Conservation (phyloP, 2,329 filamentous ascomycete genomes). For the Sporothrix curviconia region DNA sequence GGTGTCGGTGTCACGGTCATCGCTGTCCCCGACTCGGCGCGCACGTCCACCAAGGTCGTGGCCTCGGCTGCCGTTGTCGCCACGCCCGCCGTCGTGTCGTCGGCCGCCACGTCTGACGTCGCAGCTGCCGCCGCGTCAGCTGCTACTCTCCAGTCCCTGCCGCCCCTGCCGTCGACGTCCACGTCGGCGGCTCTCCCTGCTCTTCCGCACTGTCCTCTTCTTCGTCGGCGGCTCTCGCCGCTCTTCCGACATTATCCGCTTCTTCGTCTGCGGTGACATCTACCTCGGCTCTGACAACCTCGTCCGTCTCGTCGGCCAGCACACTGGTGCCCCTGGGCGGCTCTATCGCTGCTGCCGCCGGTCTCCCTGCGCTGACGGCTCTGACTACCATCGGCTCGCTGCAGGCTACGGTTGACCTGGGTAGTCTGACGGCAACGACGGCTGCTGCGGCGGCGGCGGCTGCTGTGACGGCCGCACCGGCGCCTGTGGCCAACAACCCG, state of each 20-base stretch:
- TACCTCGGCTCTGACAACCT: background rate
- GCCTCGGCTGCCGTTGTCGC: constrained; percentile 4
- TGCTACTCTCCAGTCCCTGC: too few relatives aligned
- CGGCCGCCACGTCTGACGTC: background rate
- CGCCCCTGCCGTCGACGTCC: background rate
- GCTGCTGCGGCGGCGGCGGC: constrained; percentile 21
- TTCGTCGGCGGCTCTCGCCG: background rate
- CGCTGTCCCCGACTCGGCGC: constrained; percentile 14
- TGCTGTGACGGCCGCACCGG: constrained; percentile 19
- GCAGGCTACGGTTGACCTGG: constrained; percentile 25
- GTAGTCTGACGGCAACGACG: constrained; percentile 21
- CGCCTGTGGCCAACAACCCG: constrained; percentile 24
- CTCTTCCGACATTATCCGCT: background rate
- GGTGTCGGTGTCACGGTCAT: constrained; percentile 20
- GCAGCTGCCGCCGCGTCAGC: constrained; percentile 13
- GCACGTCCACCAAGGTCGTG: constrained; percentile 15
- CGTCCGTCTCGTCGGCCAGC: background rate
- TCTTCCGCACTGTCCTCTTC: background rate
- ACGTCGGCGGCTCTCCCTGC: background rate
- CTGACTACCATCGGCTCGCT: constrained; percentile 13
- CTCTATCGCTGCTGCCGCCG: constrained; percentile 10
- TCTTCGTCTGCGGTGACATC: background rate
- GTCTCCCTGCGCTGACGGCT: background rate
- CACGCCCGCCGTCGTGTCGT: background rate
- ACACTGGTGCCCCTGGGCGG: background rate